Evolutionary conservation across 1,139 yeast species (phyloP), one percentile per base, ranked within the genome.

Genomic region (Candida neerlandica): DNA sequence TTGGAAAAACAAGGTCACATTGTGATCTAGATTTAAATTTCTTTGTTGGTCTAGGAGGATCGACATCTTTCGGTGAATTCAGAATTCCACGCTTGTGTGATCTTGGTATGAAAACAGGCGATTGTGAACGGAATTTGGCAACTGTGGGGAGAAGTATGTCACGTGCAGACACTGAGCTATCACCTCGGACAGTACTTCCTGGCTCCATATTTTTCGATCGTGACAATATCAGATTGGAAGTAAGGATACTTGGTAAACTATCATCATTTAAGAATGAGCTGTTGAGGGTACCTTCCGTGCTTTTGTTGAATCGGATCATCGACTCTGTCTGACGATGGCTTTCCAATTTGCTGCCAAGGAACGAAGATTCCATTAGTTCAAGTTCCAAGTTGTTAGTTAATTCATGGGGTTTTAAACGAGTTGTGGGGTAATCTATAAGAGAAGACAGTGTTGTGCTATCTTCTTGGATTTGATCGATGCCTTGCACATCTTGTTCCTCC

Each of bases 1-100:
- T 51, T 3, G 58, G 58, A 34, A 55, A 54, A 4, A 51, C 51
- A 26, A 55, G 44, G 46, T 55, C 58, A 41, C 47, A 54, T 23
- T 46, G 48, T 12, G 56, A 51, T 39, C 41, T 49, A 2, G 59
- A 55, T 41, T 49, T 49, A 35, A 55, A 55, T 14, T 50, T 43
- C 41, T 52, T 54, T 5, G 46, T 35, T 9, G 55, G 49, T 3
- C 16, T 18, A 19, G 41, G 7, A 37, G 29, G 27, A 23, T 23
- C 10, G 27, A 23, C 27, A 5, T 23, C 27, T 7, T 23, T 12
- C 4, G 41, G 41, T 2, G 30, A 37, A 14, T 37, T 37, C 1
- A 16, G n/a, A 21, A 21, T 11, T 4, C 29, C 3, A 26, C 23
- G 44, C 15, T 42, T 42, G 19, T 33, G 35, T n/a, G 39, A 33